These are phyloP conservation scores for Fraxinus nigra DNA, from an alignment of 305 asterid genomes.

Conservation along the genomic window DNA sequence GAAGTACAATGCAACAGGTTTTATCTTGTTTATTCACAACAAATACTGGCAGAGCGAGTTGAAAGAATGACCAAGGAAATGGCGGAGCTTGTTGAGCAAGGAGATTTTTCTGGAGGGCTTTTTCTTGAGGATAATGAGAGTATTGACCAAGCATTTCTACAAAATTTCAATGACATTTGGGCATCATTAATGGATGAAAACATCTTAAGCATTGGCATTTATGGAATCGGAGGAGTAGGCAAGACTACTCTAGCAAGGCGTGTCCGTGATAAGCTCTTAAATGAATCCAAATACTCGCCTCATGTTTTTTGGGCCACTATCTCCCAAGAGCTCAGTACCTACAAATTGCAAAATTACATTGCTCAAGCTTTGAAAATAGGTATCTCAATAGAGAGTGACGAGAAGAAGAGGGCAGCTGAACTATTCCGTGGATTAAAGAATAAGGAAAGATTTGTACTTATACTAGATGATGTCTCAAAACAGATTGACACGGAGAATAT, in stretches of 20 bases:
- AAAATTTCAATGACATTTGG: neutral
- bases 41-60: neutral
- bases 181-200: neutral
- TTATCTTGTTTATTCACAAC: neutral
- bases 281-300: neutral
- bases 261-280: constrained; percentile 16
- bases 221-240: constrained; percentile 18
- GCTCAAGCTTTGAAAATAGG: neutral
- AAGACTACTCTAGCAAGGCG: constrained; percentile 18
- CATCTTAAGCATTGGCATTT: constrained; percentile 13
- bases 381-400: constrained; percentile 7
- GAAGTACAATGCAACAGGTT: neutral
- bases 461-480: constrained; percentile 16
- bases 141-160: neutral
- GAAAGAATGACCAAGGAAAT: neutral
- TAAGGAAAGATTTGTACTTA: constrained; percentile 5
- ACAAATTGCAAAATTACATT: constrained; percentile 4
- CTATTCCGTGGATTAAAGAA: constrained; percentile 5
- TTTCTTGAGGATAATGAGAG: neutral
- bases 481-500: neutral
- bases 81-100: neutral
- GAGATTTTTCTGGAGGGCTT: neutral
- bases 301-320: constrained; percentile 17
- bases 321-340: constrained; percentile 17
- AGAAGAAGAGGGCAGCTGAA: constrained; percentile 1